Conservation (phyloP, 1,284 basidiomycete species). For the Heterobasidion occidentale region DNA sequence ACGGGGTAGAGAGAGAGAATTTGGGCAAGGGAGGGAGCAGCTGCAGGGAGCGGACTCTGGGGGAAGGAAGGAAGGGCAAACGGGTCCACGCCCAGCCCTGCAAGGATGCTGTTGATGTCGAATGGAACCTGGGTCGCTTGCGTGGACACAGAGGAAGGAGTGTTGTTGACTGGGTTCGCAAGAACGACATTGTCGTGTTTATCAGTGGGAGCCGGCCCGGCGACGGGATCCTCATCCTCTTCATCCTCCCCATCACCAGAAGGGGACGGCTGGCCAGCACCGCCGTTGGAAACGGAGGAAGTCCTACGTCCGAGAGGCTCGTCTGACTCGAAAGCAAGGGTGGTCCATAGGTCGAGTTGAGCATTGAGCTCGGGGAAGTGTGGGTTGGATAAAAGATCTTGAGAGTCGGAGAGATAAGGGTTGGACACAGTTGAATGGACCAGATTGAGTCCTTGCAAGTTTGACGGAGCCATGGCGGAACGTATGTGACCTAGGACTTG, state of each 20-base stretch:
- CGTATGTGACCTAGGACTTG: not conserved
- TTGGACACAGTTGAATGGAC: conserved; percentile 44
- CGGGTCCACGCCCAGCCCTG: conserved; percentile 56
- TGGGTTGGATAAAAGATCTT: conserved; percentile 53
- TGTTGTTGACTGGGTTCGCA: conserved; percentile 25
- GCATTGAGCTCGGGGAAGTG: conserved; percentile 67
- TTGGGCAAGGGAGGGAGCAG: conserved; percentile 53
- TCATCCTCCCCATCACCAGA: conserved; percentile 26
- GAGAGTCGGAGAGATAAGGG: conserved; percentile 31
- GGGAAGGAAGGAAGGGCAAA: conserved; percentile 28
- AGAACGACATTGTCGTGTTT: conserved; percentile 53
- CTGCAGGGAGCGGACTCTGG: conserved; percentile 17
- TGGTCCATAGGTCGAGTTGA: conserved; percentile 80
- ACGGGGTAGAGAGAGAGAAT: conserved; percentile 51
- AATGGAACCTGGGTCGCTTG: conserved; percentile 23
- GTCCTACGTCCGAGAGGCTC: conserved; percentile 40
- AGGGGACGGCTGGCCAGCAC: conserved; percentile 24
- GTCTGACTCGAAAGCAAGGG: conserved; percentile 72
- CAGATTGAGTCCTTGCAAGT: conserved; percentile 71
- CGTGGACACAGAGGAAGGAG: conserved; percentile 16
- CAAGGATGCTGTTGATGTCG: conserved; percentile 50
- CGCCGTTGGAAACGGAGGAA: conserved; percentile 10
- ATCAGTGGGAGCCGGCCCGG: conserved; percentile 41
- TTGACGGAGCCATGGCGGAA: conserved; percentile 43
- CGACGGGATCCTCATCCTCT: conserved; percentile 37